phyloP scores from a whole-genome alignment of 768 basidiomycete genomes.

The Udeniomyces megalosporus region DNA sequence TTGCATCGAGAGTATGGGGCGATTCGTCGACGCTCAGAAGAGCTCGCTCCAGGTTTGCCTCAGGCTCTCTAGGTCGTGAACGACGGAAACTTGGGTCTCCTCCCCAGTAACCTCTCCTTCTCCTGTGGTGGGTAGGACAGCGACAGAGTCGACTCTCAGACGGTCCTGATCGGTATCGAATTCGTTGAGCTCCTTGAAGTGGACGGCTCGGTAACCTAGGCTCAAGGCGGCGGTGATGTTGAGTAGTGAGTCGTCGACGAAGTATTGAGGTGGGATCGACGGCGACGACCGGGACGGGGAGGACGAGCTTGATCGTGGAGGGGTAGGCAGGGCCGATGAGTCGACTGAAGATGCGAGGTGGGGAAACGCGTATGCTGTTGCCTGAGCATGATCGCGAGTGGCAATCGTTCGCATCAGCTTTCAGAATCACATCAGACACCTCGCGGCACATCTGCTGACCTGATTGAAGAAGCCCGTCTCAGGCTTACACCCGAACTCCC shows the following conservation, averaged over 20 bases:
- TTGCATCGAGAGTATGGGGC: too few relatives aligned
- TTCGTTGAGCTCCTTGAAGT: slow-evolving; percentile 5
- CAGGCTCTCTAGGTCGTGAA: slow-evolving; percentile 49
- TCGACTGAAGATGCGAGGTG: neutral
- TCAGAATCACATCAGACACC: too few relatives aligned
- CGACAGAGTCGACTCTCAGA: slow-evolving; percentile 26
- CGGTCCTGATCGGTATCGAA: slow-evolving; percentile 41
- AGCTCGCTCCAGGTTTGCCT: slow-evolving; percentile 58
- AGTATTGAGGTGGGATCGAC: slow-evolving; percentile 5
- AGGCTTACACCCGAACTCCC: slow-evolving; percentile 61
- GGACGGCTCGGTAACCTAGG: slow-evolving; percentile 4
- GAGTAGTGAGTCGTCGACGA: slow-evolving; percentile 16
- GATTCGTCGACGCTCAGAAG: too few relatives aligned
- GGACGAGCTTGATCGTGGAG: neutral
- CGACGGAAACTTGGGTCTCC: slow-evolving; percentile 25
- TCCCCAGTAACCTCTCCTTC: neutral
- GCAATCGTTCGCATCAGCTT: too few relatives aligned
- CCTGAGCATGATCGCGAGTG: neutral
- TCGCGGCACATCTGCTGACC: slow-evolving; percentile 32
- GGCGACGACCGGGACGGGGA: neutral
- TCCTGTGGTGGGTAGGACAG: neutral
- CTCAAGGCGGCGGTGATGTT: slow-evolving; percentile 11
- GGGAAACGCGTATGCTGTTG: neutral
- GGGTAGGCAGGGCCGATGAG: neutral
- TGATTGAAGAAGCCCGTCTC: slow-evolving; percentile 52